These are phyloP conservation scores for Scenedesmus sp. DNA, from an alignment of 163 green algal genomes.

Conservation along the genomic window DNA sequence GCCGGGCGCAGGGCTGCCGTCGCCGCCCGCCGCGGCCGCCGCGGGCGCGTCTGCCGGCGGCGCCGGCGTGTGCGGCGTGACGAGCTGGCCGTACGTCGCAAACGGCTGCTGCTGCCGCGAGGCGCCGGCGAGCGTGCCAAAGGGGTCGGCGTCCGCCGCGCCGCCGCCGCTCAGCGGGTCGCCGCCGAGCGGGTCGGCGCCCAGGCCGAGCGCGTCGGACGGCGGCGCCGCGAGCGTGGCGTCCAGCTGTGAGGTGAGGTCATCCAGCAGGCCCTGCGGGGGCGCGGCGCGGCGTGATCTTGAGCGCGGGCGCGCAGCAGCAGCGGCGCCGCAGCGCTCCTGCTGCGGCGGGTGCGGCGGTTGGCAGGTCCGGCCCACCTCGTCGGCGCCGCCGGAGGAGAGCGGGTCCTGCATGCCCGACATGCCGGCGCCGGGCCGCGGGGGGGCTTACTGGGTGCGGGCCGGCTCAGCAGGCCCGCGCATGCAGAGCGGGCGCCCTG, in stretches of 20 bases:
- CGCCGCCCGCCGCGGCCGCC: slow-evolving; percentile 11
- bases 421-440: too few species aligned
- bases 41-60: slow-evolving; percentile 3
- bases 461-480: too few species aligned
- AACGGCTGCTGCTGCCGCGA: slow-evolving; percentile 13
- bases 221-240: neutral
- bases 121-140: neutral
- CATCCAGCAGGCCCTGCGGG: slow-evolving; percentile 19
- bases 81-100: slow-evolving; percentile 38
- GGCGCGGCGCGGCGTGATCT: too few species aligned
- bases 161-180: neutral
- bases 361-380: too few species aligned
- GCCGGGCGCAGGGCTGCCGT: neutral
- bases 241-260: slow-evolving; percentile 27
- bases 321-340: too few species aligned
- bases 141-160: neutral
- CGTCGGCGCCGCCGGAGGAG: too few species aligned
- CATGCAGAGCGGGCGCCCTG: too few species aligned
- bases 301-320: too few species aligned
- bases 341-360: too few species aligned
- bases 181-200: slow-evolving; percentile 8
- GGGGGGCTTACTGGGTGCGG: too few species aligned
- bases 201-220: too few species aligned
- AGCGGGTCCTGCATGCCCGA: too few species aligned
- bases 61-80: slow-evolving; percentile 4